Evolutionary conservation across 176 grass and related monocot genomes (phyloP), one percentile per base, ranked within the genome.

Genomic region (Zizania latifolia): DNA sequence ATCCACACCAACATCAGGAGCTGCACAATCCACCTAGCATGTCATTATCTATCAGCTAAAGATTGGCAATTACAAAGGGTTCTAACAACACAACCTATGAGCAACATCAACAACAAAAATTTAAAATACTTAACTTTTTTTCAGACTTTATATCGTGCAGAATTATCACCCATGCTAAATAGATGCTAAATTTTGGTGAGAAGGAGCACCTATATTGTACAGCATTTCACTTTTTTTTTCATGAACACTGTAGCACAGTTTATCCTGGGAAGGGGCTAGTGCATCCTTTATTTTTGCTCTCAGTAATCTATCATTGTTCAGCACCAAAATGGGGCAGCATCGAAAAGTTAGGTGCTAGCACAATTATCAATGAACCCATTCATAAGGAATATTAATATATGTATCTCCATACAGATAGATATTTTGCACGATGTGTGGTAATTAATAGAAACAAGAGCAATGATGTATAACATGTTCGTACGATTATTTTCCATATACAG

Each of bases 21-120:
- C 95, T 94, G 92, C 91, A 99, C 68, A 94, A 94, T 88, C 69
- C 88, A 94, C 87, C 88, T 92, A 94, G 60, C 71, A 92, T 71
- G 89, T 94, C 91, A 99, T 81, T 92, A 84, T 62, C 89, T 87
- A 86, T 94, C 81, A 99, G 87, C 81, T 90, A 86, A 89, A 79
- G 63, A 69, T 66, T 78, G 58, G 72, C 34, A 83, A 64, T 37
- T 45, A 78, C 80, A 74, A 16, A 73, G 26, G 19, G 69, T 33
- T 56, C 71, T 55, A 65, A 58, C 2, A 13, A 76, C 59, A 58
- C 2, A 81, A 71, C 36, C 29, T 55, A 37, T 31, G 34, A 23
- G 36, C 33, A 83, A 72, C 12, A n/a, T n/a, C n/a, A n/a, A n/a
- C n/a, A n/a, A n/a, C n/a, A n/a, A n/a, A n/a, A n/a, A n/a, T n/a